Conservation (phyloP, 1,284 basidiomycete species). For the Marasmius fiardii region DNA sequence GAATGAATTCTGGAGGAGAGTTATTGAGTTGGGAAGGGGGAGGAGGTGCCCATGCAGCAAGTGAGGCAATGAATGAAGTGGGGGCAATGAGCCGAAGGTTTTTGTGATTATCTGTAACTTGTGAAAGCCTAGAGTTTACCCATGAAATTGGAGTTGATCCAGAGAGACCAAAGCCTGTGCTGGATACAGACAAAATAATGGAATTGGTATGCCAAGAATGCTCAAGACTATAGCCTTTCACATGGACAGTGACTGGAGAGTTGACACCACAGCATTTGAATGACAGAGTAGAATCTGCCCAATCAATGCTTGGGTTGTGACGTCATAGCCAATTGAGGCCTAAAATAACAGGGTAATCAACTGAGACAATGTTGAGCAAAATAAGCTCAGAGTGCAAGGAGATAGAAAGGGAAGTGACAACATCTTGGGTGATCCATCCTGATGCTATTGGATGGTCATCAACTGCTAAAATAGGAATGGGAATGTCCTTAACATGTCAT, state of each 20-base stretch:
- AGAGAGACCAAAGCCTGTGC: not conserved
- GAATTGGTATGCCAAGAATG: not conserved
- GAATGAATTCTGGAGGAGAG: no score
- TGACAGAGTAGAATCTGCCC: slow-evolving; percentile 1
- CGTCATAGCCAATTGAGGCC: slow-evolving; percentile 15
- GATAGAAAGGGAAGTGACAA: slow-evolving; percentile 16
- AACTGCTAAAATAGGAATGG: slow-evolving; percentile 28
- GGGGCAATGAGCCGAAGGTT: no score
- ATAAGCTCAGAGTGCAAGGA: not conserved
- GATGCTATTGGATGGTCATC: slow-evolving; percentile 29
- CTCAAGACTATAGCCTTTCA: not conserved
- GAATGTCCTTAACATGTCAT: slow-evolving; percentile 15
- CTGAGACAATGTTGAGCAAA: slow-evolving; percentile 10
- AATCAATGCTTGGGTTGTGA: slow-evolving; percentile 16
- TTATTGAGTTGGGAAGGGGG: no score
- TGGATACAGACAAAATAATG: not conserved
- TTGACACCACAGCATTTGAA: slow-evolving; percentile 6
- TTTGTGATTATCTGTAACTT: no score
- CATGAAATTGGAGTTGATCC: not conserved
- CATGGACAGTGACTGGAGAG: slow-evolving; percentile 14
- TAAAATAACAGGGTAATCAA: slow-evolving; percentile 13
- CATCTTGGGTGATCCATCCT: slow-evolving; percentile 29
- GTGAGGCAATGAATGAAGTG: no score
- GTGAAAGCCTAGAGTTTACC: no score
- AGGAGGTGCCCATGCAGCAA: no score